Base-by-base conservation (phyloP, 805 yeast genomes). In the Metschnikowia colocasiae region DNA sequence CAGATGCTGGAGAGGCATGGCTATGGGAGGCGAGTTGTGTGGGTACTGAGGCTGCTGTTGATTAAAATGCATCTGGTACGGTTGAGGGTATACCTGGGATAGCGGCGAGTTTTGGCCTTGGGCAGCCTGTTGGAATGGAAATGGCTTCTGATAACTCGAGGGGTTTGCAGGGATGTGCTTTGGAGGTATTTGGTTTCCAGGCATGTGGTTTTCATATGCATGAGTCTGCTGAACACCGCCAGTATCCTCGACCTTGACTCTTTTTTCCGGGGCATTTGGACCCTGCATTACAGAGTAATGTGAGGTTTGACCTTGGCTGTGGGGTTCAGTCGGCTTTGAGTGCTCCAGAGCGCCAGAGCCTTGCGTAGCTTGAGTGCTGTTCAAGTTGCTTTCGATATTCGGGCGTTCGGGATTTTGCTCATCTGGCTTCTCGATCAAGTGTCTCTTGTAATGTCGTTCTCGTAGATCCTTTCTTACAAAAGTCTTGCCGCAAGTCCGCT, bases 391-490 rank as follows among this genome's bases (percentile, higher is more conserved):
- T 18, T 39, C 27, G 18, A 12, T 15, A n/a, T 18, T 26, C 26
- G n/a, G 26, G 9, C 25, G 42, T 26, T 39, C 42, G 6, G 13
- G 26, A 13, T 3, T 36, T 23, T 38, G 30, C 3, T 34, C 53
- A 4, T 43, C 53, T 10, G 45, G 30, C 32, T 36, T 40, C 8
- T 48, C 54, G 25, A 39, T 40, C 31, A 49, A 35, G 27, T 51
- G 55, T 12, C 57, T 43, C 45, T 58, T 61, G 18, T 54, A 51
- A 48, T 73, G 76, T 27, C 76, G 49, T 33, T 71, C 76, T 23
- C 74, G 67, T 38, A 83, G 63, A 58, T 83, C 89, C 47, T 71
- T 74, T 34, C 89, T 63, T 0, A 83, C 88, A 67, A 83, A 83
- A 0, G 83, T 78, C 60, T 80, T 81, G 1, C 72, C 68, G 59